Evolutionary conservation across 139 green algal genomes (phyloP), one percentile per base, ranked within the genome.

Genomic region (Pycnococcus provasolii): DNA sequence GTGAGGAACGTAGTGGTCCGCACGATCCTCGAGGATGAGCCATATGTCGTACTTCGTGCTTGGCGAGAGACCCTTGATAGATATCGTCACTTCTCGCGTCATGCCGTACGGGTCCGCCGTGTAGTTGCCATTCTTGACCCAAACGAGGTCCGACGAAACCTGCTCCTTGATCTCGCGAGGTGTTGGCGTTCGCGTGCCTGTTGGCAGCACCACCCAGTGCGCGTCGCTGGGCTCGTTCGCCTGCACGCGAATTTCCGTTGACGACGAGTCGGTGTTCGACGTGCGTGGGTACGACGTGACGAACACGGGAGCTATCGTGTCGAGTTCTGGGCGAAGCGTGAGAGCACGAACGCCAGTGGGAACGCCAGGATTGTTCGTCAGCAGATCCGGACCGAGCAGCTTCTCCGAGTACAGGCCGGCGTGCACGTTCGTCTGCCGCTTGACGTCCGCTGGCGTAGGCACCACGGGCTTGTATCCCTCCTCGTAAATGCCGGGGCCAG

Each of bases 31-130:
- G 37, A 40, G 37, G 6, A 64, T 40, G 58, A 64, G 3, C 5
- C 11, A 64, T 11, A 64, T 5, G 58, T 64, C 58, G 58, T 64
- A 64, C 4, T 9, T 40, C 41, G 58, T 64, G 15, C 37, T 11
- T 37, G 58, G 4, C 7, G 58, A 39, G 4, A 64, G n/a, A 6
- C 58, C 58, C 9, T 11, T 13, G 11, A 46, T 40, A 11, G 5
- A n/a, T 40, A 37, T 11, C 9, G 6, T 6, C 41, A 37, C n/a
- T 40, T 64, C 58, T 15, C 40, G 58, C 58, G 58, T 64, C 26
- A 50, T 26, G 26, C 26, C 15, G 15, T 5, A 47, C 5, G 11
- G 58, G 4, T 39, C 4, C 9, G 9, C 8, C 41, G 58, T 64
- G 26, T 50, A 6, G 58, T n/a, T 46, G 58, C 58, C 58, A 4